Evolutionary conservation across 2,329 filamentous ascomycete species (phyloP).

Genomic region (Magnaporthiopsis rhizophila): DNA sequence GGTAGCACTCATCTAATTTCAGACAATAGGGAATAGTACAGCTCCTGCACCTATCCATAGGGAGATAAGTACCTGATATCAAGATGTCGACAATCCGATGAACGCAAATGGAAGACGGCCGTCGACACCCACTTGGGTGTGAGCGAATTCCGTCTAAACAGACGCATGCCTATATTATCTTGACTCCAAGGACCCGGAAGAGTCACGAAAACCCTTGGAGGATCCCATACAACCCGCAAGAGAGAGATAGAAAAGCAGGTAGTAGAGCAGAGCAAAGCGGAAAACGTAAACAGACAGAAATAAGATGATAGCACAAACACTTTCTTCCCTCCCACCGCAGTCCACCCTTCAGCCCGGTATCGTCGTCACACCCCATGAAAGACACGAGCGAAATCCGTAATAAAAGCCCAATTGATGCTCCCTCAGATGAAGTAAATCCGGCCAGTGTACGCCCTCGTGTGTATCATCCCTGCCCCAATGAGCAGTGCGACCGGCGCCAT

Average conservation of each 20-base stretch:
- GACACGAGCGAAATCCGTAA: not conserved
- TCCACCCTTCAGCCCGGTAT: not conserved
- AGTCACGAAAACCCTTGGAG: not conserved
- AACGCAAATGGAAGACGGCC: not conserved
- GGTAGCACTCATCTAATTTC: not conserved
- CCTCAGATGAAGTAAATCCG: not conserved
- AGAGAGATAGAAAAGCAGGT: not conserved
- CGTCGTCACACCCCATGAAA: not conserved
- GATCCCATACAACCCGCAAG: not conserved
- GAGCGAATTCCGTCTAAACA: not conserved
- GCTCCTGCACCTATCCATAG: not conserved
- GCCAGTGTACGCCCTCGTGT: constrained; percentile 2
- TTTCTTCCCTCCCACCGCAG: not conserved
- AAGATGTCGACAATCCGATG: not conserved
- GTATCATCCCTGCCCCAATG: constrained; percentile 4
- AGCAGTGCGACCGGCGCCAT: not conserved
- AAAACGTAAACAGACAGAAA: not conserved
- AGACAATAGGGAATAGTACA: not conserved
- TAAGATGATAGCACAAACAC: not conserved
- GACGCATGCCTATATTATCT: not conserved
- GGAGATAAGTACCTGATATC: not conserved
- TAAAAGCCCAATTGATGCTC: not conserved
- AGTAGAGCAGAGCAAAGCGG: not conserved
- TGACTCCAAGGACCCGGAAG: not conserved
- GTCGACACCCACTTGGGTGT: not conserved